Base-by-base conservation (phyloP, 176 grass and related monocot species). In the Cenchrus purpureus region DNA sequence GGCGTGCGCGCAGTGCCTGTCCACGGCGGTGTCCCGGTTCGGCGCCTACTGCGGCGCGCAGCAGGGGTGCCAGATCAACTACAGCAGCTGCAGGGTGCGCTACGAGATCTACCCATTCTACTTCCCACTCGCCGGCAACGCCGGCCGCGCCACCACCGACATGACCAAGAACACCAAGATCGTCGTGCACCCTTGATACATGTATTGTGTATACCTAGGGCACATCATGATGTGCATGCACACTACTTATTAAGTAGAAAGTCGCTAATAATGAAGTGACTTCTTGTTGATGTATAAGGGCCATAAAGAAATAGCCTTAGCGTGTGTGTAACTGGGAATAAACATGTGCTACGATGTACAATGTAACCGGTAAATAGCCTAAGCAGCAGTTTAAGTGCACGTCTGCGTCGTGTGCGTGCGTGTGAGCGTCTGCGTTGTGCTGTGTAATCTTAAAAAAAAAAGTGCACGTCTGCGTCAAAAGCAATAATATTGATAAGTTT, bases 41-140 rank as follows among this genome's bases (percentile, higher is more conserved):
- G 70, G 60, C 17, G 13, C 65, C 37, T 91, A 87, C 84, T 94
- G 92, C 77, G 57, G 65, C 56, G 84, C 78, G 65, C 80, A 83
- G 76, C 71, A 82, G 76, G 92, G 92, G 0, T 94, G 92, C 74
- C 86, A 81, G 83, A 86, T 91, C 58, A 80, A 87, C 70, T 94
- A 94, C 67, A 94, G 92, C 82, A 94, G 89, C 83, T 94, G 89
- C 67, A 84, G 84, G 57, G 87, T 89, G 71, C 89, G 92, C 65
- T 94, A 94, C 84, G 92, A 94, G 89, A 94, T 94, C 19, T 94
- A 94, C 74, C 92, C 92, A 0, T 94, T 94, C 79, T 91, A 87
- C 78, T 89, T 94, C 89, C 92, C 92, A 6, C 89, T 94, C 13
- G 84, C 72, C 81, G 40, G 31, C 29, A 32, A 48, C 51, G 7